A percentile compares a stretch with the other conserved stretches of the same genome.
Evolutionary conservation across 2,329 filamentous ascomycete genomes (phyloP).

Genomic region (Mycosphaerella sp.): DNA sequence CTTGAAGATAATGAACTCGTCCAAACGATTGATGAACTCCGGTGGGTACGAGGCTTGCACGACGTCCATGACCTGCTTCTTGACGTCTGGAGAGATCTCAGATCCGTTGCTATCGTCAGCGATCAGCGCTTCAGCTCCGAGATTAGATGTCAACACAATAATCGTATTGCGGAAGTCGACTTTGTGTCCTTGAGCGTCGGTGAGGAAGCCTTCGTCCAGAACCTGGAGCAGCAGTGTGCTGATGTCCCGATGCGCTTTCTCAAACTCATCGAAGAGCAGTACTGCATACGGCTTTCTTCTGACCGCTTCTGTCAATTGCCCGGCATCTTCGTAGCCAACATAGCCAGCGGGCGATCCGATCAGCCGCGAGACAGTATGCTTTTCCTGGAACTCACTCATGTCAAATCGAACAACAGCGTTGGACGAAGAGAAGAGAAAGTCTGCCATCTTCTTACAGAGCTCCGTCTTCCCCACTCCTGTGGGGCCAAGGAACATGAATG

Average conservation of each 20-base stretch:
- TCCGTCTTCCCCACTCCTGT: conserved; percentile 98
- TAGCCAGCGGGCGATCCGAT: conserved; percentile 93
- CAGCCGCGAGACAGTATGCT: conserved; percentile 87
- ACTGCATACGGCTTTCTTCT: conserved; percentile 93
- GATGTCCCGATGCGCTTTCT: conserved; percentile 95
- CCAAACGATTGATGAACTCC: conserved; percentile 93
- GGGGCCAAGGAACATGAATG: conserved; percentile 95
- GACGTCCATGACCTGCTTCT: conserved; percentile 79
- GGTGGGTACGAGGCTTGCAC: conserved; percentile 71
- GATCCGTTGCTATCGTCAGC: conserved; percentile 34
- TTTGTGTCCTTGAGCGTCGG: conserved; percentile 91
- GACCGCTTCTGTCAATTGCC: conserved; percentile 91
- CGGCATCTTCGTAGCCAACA: conserved; percentile 93
- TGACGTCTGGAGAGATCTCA: conserved; percentile 62
- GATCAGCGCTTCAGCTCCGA: conserved; percentile 87
- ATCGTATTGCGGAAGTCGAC: conserved; percentile 96
- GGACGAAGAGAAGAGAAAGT: conserved; percentile 88
- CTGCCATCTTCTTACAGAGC: conserved; percentile 90
- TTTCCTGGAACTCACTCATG: conserved; percentile 97
- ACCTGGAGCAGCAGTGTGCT: conserved; percentile 88
- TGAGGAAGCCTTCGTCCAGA: conserved; percentile 91
- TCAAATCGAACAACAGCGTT: conserved; percentile 89
- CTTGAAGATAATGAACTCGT: conserved; percentile 96
- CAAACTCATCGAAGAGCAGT: conserved; percentile 92
- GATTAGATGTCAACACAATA: conserved; percentile 91